phyloP scores from a whole-genome alignment of 345 rosid species.

The Clausena lansium region DNA sequence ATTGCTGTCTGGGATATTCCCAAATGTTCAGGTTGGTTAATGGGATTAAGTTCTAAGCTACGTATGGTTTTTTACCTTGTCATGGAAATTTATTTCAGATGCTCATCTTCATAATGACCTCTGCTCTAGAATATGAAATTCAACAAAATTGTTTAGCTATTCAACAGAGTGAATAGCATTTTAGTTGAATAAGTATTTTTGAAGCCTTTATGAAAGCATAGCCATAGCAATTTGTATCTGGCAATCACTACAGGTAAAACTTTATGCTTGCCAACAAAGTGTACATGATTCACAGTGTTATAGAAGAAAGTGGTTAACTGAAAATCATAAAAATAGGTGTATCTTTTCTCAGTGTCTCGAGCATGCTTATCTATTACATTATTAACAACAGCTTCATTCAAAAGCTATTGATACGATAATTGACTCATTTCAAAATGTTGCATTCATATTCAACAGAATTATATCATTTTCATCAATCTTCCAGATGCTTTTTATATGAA shows the following conservation, averaged over 20 bases:
- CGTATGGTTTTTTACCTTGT: not conserved
- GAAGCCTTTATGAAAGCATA: not conserved
- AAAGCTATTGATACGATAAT: not conserved
- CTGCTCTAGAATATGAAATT: not conserved
- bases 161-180: not conserved
- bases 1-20: conserved; percentile 96
- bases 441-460: not conserved
- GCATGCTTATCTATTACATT: not conserved
- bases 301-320: not conserved
- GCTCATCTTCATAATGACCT: not conserved
- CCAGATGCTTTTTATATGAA: not conserved
- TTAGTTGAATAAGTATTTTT: not conserved
- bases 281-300: not conserved
- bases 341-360: not conserved
- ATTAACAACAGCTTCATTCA: not conserved
- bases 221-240: not conserved
- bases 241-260: not conserved
- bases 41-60: not conserved
- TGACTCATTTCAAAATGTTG: not conserved
- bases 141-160: not conserved
- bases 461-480: not conserved
- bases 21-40: conserved; percentile 76
- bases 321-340: not conserved
- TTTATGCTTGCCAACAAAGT: not conserved
- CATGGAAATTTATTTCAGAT: not conserved